Evolutionary conservation across 2,329 filamentous ascomycete species (phyloP), one percentile per base, ranked within the genome.

Genomic region (Stagonosporopsis vannaccii): DNA sequence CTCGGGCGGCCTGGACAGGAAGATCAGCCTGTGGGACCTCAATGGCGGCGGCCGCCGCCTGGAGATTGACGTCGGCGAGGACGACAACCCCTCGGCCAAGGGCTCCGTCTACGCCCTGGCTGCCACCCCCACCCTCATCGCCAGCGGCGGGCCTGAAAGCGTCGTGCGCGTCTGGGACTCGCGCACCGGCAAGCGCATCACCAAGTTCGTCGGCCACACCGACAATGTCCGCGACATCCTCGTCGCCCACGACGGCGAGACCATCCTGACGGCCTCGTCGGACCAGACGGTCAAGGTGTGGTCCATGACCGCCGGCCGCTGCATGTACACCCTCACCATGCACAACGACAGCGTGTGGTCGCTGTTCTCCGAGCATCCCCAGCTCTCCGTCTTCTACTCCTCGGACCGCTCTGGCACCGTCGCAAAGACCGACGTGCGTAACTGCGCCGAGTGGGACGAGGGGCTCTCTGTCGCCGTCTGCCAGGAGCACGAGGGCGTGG

Each of bases 321-420:
- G 95, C 82, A 94, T 98, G 89, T 92, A 97, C 77, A 99, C 95
- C 0, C 85, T 99, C 67, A 97, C 93, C 51, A 99, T 99, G 95
- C 95, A 99, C 78, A 96, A 96, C 72, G 92, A 97, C 72, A 97
- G 93, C 73, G 91, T 99, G 20, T 99, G 95, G 95, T 96, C 92
- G 1, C 82, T 99, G 20, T 96, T 90, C 76, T 97, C 95, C 0
- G 88, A 94, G 50, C 87, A 96, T 67, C 92, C 93, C 0, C 85
- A 90, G 56, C 84, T 99, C 4, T 89, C 89, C 9, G 85, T 97
- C 26, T 98, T 99, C 76, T 98, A 98, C 79, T 98, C 94, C 52
- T 91, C 90, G 66, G 95, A 99, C 77, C 88, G 94, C 47, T 93
- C 92, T 1, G 95, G 95, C 2, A 78, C 97, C 59, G 89, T 99